phyloP scores from a whole-genome alignment of 2,329 filamentous ascomycete genomes.

The Dothideomycetes sp. region DNA sequence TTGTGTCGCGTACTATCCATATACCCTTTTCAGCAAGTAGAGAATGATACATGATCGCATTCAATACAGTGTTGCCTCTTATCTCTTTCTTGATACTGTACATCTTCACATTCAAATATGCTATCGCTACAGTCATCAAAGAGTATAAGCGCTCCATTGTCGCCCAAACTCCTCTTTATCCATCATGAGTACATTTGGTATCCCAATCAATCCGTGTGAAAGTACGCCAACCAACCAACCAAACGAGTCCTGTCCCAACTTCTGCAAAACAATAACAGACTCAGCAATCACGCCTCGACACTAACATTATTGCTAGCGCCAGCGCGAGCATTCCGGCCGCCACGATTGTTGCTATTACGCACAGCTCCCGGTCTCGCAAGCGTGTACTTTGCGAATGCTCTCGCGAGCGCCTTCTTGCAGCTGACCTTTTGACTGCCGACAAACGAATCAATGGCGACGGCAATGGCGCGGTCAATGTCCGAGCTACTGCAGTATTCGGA shows the following conservation, averaged over 20 bases:
- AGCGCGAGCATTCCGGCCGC: neutral
- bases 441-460: slow-evolving; percentile 92
- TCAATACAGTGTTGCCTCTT: too few relatives aligned
- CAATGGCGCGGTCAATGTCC: slow-evolving; percentile 94
- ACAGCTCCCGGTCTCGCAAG: slow-evolving; percentile 34
- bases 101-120: too few relatives aligned
- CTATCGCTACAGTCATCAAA: too few relatives aligned
- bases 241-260: too few relatives aligned
- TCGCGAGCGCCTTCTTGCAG: slow-evolving; percentile 88
- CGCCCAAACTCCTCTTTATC: neutral
- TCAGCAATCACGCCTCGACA: slow-evolving; percentile 8
- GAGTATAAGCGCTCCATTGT: too few relatives aligned
- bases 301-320: slow-evolving; percentile 5
- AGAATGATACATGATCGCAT: too few relatives aligned
- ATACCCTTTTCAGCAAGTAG: too few relatives aligned
- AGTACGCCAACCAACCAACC: too few relatives aligned
- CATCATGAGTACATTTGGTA: neutral
- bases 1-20: too few relatives aligned
- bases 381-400: slow-evolving; percentile 90
- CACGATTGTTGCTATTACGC: too few relatives aligned
- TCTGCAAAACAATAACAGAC: too few relatives aligned
- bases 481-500: slow-evolving; percentile 83
- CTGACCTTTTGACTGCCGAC: slow-evolving; percentile 94
- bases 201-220: neutral
- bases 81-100: too few relatives aligned